Evolutionary conservation across 495 filamentous ascomycete species (phyloP), one percentile per base, ranked within the genome.

Genomic region (Glarea lozoyensis): DNA sequence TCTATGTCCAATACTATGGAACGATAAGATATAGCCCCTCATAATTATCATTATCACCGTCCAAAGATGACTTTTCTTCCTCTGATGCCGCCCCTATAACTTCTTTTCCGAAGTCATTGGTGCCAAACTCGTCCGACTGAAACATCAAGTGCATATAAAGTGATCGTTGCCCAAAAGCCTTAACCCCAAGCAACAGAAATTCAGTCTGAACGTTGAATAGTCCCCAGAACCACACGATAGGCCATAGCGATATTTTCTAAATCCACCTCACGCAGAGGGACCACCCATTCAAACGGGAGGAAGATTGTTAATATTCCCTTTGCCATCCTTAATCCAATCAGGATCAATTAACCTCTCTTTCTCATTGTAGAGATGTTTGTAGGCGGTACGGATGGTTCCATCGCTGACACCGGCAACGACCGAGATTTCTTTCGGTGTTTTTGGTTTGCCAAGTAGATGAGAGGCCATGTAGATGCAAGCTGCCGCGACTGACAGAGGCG

Each of bases 381-480:
- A 98, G 0, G 93, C 88, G 36, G 86, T 88, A 36, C 89, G 84
- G 49, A 98, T 95, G 1, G 92, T 98, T 35, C 89, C 88, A 53
- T 98, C 92, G 55, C 87, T 94, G 21, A 96, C 92, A 46, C 85
- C 84, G 3, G 82, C 84, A 13, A 92, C 81, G 1, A 47, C 43
- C 1, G 82, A 81, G 49, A 97, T 94, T 41, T 94, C 84, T 61
- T 90, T 92, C 30, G 89, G 79, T 4, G 74, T 70, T 58, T 82
- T 84, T n/a, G 74, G 62, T 29, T 86, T 70, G 35, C 81, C 85
- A 73, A 89, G 81, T 16, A 96, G 68, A 56, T 87, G 75, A 0
- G 85, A 86, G 6, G 86, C 81, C 78, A 95, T 89, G 68, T 92
- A 97, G 60, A 98, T 96, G 60, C 86, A 94, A 30, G 90, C 88